Base-by-base conservation (phyloP, 495 filamentous ascomycete species). In the Amphirosellinia nigrospora region DNA sequence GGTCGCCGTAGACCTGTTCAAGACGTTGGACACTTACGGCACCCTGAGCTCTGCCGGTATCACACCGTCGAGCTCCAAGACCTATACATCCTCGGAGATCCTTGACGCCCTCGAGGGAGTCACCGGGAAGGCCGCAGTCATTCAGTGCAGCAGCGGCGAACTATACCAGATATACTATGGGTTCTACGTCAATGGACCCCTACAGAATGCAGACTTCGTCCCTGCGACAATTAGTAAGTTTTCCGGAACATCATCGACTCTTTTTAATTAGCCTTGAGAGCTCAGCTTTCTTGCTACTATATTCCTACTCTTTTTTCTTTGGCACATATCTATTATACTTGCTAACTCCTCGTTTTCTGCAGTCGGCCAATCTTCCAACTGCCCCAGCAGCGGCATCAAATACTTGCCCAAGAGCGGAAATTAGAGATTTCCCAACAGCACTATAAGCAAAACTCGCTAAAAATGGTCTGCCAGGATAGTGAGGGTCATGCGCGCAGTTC, bases 81-180 rank as follows among this genome's bases (percentile, higher is more conserved):
- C 87, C 19, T 96, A 94, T 77, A 85, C 83, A 4, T 80, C 81
- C 2, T 78, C 75, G 0, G 85, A 88, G 32, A 91, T 95, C 73
- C 84, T 90, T 64, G 79, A 83, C 15, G 90, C 90, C 1, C 79
- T 96, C 15, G 77, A 80, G 2, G 68, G 70, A 10, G 72, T 77
- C 13, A 84, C 86, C 10, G 86, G 88, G 61, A 90, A 91, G n/a
- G 81, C 86, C 23, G 78, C 82, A 2, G 91, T 92, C 32, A 88
- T 87, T 10, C 80, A 94, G 13, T 86, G 87, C 50, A 95, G 91
- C 76, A 77, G 78, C 23, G 75, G 82, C 32, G 72, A 71, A 30
- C 78, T 96, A 41, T 88, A 92, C 69, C 88, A 94, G 77, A 86
- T 93, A 19, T 94, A 90, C 87, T 96, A 96, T 75, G 87, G 89